phyloP scores from a whole-genome alignment of 1,284 basidiomycete species.

The Fomitopsis pinicola region DNA sequence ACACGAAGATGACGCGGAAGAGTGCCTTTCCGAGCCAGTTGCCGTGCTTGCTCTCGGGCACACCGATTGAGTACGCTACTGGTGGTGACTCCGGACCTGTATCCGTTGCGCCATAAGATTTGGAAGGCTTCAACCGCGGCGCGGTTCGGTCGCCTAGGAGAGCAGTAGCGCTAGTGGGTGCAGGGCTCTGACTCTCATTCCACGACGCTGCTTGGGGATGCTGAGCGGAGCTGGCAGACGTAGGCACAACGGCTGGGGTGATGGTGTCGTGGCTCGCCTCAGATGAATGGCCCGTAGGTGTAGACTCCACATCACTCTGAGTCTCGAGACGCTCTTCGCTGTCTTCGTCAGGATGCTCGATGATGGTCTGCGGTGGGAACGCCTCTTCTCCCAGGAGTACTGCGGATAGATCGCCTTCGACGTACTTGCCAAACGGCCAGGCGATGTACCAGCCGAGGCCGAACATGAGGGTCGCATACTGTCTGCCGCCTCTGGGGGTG shows the following conservation, averaged over 20 bases:
- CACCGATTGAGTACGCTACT: constrained; percentile 33
- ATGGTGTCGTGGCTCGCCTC: constrained; percentile 21
- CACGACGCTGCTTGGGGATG: constrained; percentile 30
- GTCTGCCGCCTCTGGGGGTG: constrained; percentile 75
- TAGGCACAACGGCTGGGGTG: constrained; percentile 2
- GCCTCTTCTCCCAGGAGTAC: constrained; percentile 41
- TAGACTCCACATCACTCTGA: constrained; percentile 4
- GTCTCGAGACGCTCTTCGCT: neutral
- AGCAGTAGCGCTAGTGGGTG: constrained; percentile 30
- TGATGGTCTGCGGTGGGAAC: constrained; percentile 23
- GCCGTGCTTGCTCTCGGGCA: constrained; percentile 32
- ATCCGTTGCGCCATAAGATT: constrained; percentile 61
- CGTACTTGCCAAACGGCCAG: constrained; percentile 99
- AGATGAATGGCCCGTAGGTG: constrained; percentile 5
- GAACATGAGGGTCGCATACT: constrained; percentile 85
- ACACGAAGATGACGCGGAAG: constrained; percentile 78
- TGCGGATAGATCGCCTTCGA: constrained; percentile 76
- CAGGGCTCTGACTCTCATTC: constrained; percentile 13
- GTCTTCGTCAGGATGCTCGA: constrained; percentile 6
- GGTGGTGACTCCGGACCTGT: constrained; percentile 34
- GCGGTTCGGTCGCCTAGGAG: constrained; percentile 25
- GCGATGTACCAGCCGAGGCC: constrained; percentile 95
- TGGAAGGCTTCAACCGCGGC: constrained; percentile 38
- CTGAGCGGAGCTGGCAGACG: constrained; percentile 21
- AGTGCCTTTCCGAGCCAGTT: constrained; percentile 63